A percentile compares a stretch with the other conserved stretches of the same genome.
These are phyloP conservation scores for Sporothrix mexicana DNA, from an alignment of 2,329 filamentous ascomycete genomes.

Conservation along the genomic window DNA sequence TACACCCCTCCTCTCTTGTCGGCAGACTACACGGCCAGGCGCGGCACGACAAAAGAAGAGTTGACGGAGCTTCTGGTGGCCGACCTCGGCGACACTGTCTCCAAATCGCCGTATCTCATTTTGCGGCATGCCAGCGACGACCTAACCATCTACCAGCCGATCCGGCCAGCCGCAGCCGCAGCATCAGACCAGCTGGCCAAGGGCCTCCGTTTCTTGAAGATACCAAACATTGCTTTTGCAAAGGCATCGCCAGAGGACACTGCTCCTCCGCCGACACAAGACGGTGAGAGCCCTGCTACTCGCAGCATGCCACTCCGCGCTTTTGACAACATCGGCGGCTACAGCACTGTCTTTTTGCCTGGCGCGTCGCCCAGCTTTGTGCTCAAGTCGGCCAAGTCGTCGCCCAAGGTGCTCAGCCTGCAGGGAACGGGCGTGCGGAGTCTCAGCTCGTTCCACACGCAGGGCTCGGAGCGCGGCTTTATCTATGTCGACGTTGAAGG, in stretches of 20 bases:
- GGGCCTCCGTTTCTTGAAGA: conserved; percentile 29
- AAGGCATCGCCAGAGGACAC: conserved; percentile 51
- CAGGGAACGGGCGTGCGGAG: conserved; percentile 71
- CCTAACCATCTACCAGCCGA: conserved; percentile 84
- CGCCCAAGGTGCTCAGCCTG: conserved; percentile 75
- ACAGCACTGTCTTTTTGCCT: conserved; percentile 81
- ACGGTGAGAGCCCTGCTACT: conserved; percentile 40
- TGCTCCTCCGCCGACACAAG: conserved; percentile 50
- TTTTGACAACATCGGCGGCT: conserved; percentile 72
- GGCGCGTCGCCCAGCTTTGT: conserved; percentile 82
- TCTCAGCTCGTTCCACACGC: conserved; percentile 77
- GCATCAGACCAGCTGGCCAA: not conserved
- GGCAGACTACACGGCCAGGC: conserved; percentile 70
- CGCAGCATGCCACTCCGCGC: conserved; percentile 58
- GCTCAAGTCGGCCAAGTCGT: conserved; percentile 78
- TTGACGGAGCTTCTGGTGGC: conserved; percentile 82
- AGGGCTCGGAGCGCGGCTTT: conserved; percentile 79
- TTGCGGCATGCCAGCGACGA: conserved; percentile 81
- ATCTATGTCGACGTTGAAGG: conserved; percentile 78
- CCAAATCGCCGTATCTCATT: conserved; percentile 78
- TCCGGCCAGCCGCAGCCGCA: conserved; percentile 54
- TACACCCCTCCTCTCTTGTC: conserved; percentile 79
- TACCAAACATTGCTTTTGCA: conserved; percentile 57
- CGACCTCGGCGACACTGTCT: conserved; percentile 78
- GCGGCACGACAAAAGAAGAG: conserved; percentile 73